Evolutionary conservation across 352 stramenopile genomes (phyloP).

Genomic region (Elongisporangium undulatum): DNA sequence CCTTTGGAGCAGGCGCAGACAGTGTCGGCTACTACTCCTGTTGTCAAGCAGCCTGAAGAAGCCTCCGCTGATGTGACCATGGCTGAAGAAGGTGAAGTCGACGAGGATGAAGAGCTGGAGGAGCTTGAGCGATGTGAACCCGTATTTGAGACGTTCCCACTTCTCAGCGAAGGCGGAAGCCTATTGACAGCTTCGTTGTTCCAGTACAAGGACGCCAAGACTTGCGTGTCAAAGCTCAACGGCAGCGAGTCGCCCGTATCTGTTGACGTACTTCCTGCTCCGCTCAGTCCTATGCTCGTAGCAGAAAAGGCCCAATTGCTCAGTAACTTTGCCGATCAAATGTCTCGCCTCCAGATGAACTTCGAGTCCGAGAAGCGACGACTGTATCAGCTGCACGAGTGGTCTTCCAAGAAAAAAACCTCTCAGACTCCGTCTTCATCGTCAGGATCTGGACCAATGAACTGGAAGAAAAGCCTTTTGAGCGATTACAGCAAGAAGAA

Average conservation of each 20-base stretch:
- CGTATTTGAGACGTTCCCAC: conserved; percentile 26
- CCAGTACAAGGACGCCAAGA: conserved; percentile 16
- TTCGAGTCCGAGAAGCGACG: conserved; percentile 39
- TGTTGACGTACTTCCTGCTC: background rate
- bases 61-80: conserved; percentile 5
- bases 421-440: background rate
- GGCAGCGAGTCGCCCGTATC: background rate
- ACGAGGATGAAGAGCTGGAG: conserved; percentile 27
- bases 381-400: conserved; percentile 43
- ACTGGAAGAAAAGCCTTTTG: conserved; percentile 50
- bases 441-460: conserved; percentile 12
- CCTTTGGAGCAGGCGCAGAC: conserved; percentile 8
- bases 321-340: conserved; percentile 44
- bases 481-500: conserved; percentile 57
- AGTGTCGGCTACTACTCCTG: conserved; percentile 1
- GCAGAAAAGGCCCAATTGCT: conserved; percentile 33
- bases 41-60: conserved; percentile 1
- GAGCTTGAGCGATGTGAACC: conserved; percentile 35
- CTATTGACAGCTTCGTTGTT: conserved; percentile 41
- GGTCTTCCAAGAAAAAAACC: conserved; percentile 23
- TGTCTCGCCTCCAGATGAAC: conserved; percentile 43
- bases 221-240: background rate
- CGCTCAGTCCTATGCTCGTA: background rate
- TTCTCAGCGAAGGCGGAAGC: conserved; percentile 33
- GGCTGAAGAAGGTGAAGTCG: conserved; percentile 13